phyloP scores from a whole-genome alignment of 352 stramenopile genomes.

The Phytophthora pistaciae region DNA sequence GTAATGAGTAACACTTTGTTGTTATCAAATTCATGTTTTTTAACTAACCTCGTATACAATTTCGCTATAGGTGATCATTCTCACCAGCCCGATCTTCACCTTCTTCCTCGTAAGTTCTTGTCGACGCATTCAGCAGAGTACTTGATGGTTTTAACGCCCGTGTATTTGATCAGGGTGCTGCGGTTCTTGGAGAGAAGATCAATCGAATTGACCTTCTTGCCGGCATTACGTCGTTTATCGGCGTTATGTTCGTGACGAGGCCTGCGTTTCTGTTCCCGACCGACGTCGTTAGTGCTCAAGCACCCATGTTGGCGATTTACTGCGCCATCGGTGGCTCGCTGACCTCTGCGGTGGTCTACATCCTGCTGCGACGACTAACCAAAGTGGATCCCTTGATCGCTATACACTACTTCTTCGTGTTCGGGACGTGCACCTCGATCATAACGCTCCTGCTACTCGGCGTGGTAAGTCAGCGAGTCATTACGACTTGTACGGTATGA shows the following conservation, averaged over 20 bases:
- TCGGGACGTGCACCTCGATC: constrained; percentile 41
- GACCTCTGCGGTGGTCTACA: constrained; percentile 47
- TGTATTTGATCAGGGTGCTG: constrained; percentile 38
- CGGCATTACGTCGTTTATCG: constrained; percentile 56
- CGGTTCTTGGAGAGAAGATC: constrained; percentile 55
- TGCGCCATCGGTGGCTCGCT: constrained; percentile 45
- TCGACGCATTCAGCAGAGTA: not conserved
- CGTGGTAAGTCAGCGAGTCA: constrained; percentile 30
- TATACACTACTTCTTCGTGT: constrained; percentile 60
- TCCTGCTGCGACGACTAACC: constrained; percentile 43
- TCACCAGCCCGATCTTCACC: constrained; percentile 58
- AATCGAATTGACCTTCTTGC: constrained; percentile 53
- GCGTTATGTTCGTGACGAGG: constrained; percentile 65
- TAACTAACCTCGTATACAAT: not conserved
- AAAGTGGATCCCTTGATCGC: constrained; percentile 43
- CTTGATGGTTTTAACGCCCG: not conserved
- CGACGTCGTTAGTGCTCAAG: constrained; percentile 17
- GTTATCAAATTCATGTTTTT: not conserved
- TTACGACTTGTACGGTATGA: no score
- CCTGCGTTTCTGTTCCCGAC: constrained; percentile 62
- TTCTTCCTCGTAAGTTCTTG: constrained; percentile 45
- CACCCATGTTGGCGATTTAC: constrained; percentile 33
- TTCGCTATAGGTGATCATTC: constrained; percentile 46
- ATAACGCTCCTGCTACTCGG: constrained; percentile 35
- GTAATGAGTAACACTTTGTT: not conserved